A percentile compares a stretch with the other conserved stretches of the same genome.
phyloP scores from a whole-genome alignment of 2,329 filamentous ascomycete genomes.

The Aspergillus chevalieri region DNA sequence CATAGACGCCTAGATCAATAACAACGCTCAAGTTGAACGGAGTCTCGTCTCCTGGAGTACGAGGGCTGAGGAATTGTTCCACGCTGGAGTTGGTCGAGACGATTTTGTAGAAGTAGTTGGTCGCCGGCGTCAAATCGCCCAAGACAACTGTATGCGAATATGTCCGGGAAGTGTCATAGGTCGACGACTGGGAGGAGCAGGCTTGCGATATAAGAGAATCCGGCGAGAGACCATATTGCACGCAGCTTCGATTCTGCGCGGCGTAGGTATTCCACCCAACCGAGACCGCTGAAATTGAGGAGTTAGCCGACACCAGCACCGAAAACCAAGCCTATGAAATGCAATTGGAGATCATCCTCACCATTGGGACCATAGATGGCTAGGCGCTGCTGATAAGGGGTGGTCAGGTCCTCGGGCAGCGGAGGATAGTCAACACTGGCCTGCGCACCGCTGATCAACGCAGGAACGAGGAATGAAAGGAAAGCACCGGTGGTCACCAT shows the following conservation, averaged over 20 bases:
- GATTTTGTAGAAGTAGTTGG: constrained; percentile 58
- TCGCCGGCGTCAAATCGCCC: constrained; percentile 43
- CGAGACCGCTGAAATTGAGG: constrained; percentile 38
- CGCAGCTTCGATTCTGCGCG: constrained; percentile 42
- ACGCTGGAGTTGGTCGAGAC: constrained; percentile 51
- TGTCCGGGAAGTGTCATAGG: constrained; percentile 51
- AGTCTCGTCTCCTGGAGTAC: constrained; percentile 49
- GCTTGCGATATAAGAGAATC: constrained; percentile 32
- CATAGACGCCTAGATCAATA: constrained; percentile 53
- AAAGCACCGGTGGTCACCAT: background rate
- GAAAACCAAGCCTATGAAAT: background rate
- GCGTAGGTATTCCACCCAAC: constrained; percentile 55
- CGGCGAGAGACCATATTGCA: constrained; percentile 46
- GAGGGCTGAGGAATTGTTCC: constrained; percentile 50
- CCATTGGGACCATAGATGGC: constrained; percentile 46
- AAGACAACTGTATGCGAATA: constrained; percentile 48
- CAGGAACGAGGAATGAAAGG: background rate
- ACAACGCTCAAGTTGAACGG: constrained; percentile 50
- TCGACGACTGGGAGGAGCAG: constrained; percentile 45
- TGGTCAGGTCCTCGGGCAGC: constrained; percentile 46
- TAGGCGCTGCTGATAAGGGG: constrained; percentile 50
- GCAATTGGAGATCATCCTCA: constrained; percentile 20
- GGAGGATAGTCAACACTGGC: constrained; percentile 38
- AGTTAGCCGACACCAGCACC: background rate
- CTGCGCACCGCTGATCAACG: constrained; percentile 7